Base-by-base conservation (phyloP, 352 stramenopile genomes). In the Pythium brachiatum region DNA sequence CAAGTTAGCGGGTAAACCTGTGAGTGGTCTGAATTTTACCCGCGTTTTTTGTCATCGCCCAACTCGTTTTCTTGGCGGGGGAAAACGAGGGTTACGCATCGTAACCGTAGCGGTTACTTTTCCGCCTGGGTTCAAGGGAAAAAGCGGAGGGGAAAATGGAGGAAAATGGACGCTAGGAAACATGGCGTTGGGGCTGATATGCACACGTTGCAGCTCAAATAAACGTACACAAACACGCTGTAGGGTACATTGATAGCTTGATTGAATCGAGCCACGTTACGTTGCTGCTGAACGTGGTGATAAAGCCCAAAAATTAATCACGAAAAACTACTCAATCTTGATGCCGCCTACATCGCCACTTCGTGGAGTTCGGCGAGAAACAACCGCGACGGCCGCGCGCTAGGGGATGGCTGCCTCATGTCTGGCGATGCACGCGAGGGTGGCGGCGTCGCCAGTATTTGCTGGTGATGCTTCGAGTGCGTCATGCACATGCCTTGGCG, bases 401-500 rank as follows among this genome's bases (percentile, higher is more conserved):
- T n/a, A 16, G 43, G n/a, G 0, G 44, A 52, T 21, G 15, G 20
- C 20, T 25, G 16, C 15, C 8, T 25, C 8, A 18, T 23, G 7
- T 23, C 3, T 1, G 38, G 38, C 2, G 38, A 44, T 6, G 38
- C 15, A 23, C 13, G 81, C 25, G 74, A 53, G 57, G 75, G 65
- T 25, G 57, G 62, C 13, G 63, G 66, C 18, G 56, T 67, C n/a
- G 54, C 43, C n/a, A 55, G 32, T 34, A 67, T 52, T 29, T 31
- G 55, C 18, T 57, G 55, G n/a, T 68, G 50, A 39, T 80, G 69
- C 71, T 93, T 92, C 23, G 81, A 81, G 69, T 95, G 86, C 26
- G 76, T 92, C 78, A 95, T 91, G 70, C 86, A 95, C 84, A 92
- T 89, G 51, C 81, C 81, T 31, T 88, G 73, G 18, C 84, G 82